phyloP scores from a whole-genome alignment of 768 basidiomycete genomes.

The Mycena vulgaris region DNA sequence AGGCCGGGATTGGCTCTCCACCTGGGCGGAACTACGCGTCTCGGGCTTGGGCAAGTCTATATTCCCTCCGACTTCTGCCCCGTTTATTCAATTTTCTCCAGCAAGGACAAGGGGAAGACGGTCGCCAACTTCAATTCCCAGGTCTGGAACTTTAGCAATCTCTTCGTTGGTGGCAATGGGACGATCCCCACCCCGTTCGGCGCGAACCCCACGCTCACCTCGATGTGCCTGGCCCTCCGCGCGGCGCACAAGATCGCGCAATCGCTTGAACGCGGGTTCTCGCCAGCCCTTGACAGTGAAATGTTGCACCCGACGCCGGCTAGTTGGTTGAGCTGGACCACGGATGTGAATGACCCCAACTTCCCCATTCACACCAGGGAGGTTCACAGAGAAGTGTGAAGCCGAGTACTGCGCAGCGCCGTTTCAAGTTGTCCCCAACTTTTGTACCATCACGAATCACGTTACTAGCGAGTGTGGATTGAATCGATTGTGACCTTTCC shows the following conservation, averaged over 20 bases:
- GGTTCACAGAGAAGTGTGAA: neutral
- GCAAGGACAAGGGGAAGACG: constrained; percentile 2
- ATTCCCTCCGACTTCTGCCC: neutral
- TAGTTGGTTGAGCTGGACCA: constrained; percentile 19
- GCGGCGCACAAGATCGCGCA: constrained; percentile 8
- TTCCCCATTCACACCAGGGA: constrained; percentile 10
- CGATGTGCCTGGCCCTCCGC: constrained; percentile 16
- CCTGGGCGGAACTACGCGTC: constrained; percentile 35
- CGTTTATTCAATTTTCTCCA: neutral
- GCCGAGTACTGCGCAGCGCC: too few species aligned
- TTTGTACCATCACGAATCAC: too few species aligned
- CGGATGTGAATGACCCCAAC: constrained; percentile 5
- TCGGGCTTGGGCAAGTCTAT: constrained; percentile 1
- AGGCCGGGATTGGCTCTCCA: constrained; percentile 1
- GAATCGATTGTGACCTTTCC: too few species aligned
- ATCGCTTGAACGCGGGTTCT: neutral
- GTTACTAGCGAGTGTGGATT: too few species aligned
- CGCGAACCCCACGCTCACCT: constrained; percentile 37
- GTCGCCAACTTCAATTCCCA: constrained; percentile 46
- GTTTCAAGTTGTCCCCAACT: too few species aligned
- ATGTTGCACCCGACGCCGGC: constrained; percentile 1
- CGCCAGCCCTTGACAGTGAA: neutral
- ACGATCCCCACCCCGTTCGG: constrained; percentile 42
- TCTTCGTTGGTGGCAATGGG: constrained; percentile 51
- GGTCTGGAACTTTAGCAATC: constrained; percentile 43